Percentiles rank a stretch among this genome's conserved stretches.
phyloP scores from a whole-genome alignment of 345 rosid genomes.

The Pelargonium nanum region DNA sequence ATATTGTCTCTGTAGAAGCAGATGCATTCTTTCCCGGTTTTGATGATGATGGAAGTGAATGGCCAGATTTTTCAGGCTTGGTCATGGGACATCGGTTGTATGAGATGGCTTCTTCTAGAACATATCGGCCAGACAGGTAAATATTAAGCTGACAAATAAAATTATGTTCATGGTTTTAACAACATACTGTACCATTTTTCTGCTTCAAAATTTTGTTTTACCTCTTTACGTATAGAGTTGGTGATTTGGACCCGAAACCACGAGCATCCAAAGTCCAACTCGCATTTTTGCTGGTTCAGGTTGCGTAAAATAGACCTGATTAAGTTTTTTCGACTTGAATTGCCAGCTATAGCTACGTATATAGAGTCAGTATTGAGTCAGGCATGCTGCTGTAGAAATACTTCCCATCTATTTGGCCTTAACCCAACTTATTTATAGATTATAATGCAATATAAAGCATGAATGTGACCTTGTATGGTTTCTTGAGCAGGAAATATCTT shows the following conservation, averaged over 20 bases:
- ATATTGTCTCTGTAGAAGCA: conserved; percentile 73
- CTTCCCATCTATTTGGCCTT: too few relatives aligned
- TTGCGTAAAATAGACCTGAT: too few relatives aligned
- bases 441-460: too few relatives aligned
- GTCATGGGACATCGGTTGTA: conserved; percentile 96
- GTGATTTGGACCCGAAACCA: too few relatives aligned
- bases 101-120: conserved; percentile 74
- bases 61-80: conserved; percentile 93
- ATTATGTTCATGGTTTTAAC: not conserved
- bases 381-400: too few relatives aligned
- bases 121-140: conserved; percentile 90
- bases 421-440: too few relatives aligned
- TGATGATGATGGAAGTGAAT: conserved; percentile 69
- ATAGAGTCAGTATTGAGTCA: too few relatives aligned
- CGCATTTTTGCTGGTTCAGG: too few relatives aligned
- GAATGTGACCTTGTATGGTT: conserved; percentile 7
- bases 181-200: not conserved
- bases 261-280: too few relatives aligned
- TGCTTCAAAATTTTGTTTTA: not conserved
- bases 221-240: too few relatives aligned
- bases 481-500: conserved; percentile 52
- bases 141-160: conserved; percentile 1
- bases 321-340: too few relatives aligned
- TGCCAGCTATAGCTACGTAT: too few relatives aligned
- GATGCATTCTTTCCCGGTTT: conserved; percentile 91